phyloP scores from a whole-genome alignment of 1,284 basidiomycete species.

The Trichosporon faecale region DNA sequence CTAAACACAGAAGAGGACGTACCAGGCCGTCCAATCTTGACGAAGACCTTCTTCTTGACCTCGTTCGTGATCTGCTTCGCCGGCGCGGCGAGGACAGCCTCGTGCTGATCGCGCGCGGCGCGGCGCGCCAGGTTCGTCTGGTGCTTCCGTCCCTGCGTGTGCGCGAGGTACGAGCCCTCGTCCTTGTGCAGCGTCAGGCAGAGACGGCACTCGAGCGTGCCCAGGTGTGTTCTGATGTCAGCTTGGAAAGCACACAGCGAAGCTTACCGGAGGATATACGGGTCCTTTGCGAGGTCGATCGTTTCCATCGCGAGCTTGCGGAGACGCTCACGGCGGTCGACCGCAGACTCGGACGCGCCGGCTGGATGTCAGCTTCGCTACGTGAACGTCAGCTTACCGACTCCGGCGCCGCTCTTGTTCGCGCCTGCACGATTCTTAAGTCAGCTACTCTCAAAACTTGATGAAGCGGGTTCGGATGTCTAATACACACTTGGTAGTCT shows the following conservation, averaged over 20 bases:
- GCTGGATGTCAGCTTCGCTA: slow-evolving; percentile 26
- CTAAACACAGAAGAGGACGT: slow-evolving; percentile 19
- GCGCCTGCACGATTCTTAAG: slow-evolving; percentile 85
- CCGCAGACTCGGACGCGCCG: slow-evolving; percentile 71
- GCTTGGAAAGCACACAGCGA: background rate
- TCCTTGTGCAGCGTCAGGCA: slow-evolving; percentile 98
- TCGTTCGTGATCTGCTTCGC: slow-evolving; percentile 58
- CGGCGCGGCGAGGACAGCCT: slow-evolving; percentile 80
- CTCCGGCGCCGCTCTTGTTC: slow-evolving; percentile 93
- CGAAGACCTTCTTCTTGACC: slow-evolving; percentile 85
- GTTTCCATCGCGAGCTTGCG: slow-evolving; percentile 94
- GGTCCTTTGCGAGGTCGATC: slow-evolving; percentile 96
- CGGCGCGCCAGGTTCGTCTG: slow-evolving; percentile 96
- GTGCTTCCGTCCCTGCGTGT: slow-evolving; percentile 99
- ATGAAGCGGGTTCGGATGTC: background rate
- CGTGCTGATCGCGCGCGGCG: slow-evolving; percentile 92
- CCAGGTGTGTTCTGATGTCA: slow-evolving; percentile 73
- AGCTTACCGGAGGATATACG: slow-evolving; percentile 76
- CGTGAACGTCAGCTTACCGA: slow-evolving; percentile 52
- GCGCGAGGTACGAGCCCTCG: slow-evolving; percentile 97
- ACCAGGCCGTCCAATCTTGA: slow-evolving; percentile 96
- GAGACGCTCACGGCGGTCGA: slow-evolving; percentile 90
- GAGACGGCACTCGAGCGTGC: slow-evolving; percentile 95
- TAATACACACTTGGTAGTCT: slow-evolving; percentile 47
- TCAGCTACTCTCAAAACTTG: background rate